Conservation (phyloP, 1,284 basidiomycete species). For the Puccinia hordei region DNA sequence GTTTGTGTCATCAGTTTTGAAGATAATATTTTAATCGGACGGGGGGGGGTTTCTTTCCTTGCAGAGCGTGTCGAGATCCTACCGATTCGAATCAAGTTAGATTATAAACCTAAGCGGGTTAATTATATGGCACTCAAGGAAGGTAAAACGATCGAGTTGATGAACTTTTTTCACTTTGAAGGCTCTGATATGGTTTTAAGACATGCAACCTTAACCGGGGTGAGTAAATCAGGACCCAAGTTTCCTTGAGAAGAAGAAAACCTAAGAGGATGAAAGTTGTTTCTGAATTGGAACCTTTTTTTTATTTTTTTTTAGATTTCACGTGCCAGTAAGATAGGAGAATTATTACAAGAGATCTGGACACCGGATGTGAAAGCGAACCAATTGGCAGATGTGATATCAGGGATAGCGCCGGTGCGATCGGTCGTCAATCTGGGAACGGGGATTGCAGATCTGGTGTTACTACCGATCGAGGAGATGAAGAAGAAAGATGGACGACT, state of each 20-base stretch:
- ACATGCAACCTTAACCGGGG: slow-evolving; percentile 82
- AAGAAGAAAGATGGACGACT: slow-evolving; percentile 89
- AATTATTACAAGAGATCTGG: slow-evolving; percentile 93
- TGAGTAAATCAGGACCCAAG: neutral
- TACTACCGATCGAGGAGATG: slow-evolving; percentile 95
- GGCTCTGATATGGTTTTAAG: slow-evolving; percentile 96
- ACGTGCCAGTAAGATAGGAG: slow-evolving; percentile 73
- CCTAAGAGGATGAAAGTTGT: too few relatives aligned
- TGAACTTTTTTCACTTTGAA: slow-evolving; percentile 99
- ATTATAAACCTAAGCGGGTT: slow-evolving; percentile 97
- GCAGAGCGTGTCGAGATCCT: slow-evolving; percentile 84
- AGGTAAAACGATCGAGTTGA: slow-evolving; percentile 90
- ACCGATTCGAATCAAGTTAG: slow-evolving; percentile 75
- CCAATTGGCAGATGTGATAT: slow-evolving; percentile 93
- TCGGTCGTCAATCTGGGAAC: slow-evolving; percentile 95
- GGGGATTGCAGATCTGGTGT: slow-evolving; percentile 89
- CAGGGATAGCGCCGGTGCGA: slow-evolving; percentile 92
- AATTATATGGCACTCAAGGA: slow-evolving; percentile 89
- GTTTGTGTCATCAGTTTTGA: neutral
- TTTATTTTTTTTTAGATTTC: slow-evolving; percentile 64
- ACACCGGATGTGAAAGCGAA: slow-evolving; percentile 99
- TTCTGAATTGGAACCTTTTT: neutral
- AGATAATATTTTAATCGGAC: neutral
- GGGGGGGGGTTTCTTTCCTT: neutral
- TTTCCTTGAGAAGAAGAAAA: neutral